Evolutionary conservation across 352 stramenopile genomes (phyloP), one percentile per base, ranked within the genome.

Genomic region (Phytophthora quininea): DNA sequence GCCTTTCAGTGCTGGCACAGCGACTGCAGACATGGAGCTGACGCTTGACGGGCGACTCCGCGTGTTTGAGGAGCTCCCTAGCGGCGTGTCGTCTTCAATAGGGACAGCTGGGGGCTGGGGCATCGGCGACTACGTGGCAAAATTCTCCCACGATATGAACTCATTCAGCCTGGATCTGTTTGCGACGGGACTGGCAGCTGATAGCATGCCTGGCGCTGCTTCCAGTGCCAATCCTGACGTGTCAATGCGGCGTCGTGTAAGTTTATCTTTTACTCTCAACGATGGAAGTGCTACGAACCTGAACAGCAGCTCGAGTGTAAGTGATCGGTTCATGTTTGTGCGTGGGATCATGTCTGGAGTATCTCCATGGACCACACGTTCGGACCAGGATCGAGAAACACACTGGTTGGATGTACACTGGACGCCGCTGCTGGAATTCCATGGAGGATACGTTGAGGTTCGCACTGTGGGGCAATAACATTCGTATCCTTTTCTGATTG

Each of bases 1-100:
- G 15, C 57, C 60, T 15, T 30, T 62, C 19, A 24, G n/a, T 12
- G n/a, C n/a, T 1, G 46, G 11, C 14, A 47, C 31, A 3, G 27
- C 27, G 14, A 43, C 33, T 8, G 37, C 54, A n/a, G 40, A 42
- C 3, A 76, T 79, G 67, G 35, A 30, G 19, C 32, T 82, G 10
- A 43, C 73, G 24, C 47, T 80, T 15, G 74, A 82, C 45, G 71
- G 68, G 0, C 52, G 61, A 29, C 35, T 66, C 7, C 71, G 57
- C 10, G 56, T 69, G 40, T 80, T 77, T 47, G 56, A 54, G 24
- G 60, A 49, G 24, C 51, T 74, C 9, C 66, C 66, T 4, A 74
- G 62, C 40, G 66, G 66, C 27, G 24, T 61, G 12, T 59, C 50
- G 15, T 59, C 59, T 14, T 51, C 40, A 40, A 46, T 48, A 1